phyloP scores from a whole-genome alignment of 2,329 filamentous ascomycete genomes.

The Byssothecium circinans region DNA sequence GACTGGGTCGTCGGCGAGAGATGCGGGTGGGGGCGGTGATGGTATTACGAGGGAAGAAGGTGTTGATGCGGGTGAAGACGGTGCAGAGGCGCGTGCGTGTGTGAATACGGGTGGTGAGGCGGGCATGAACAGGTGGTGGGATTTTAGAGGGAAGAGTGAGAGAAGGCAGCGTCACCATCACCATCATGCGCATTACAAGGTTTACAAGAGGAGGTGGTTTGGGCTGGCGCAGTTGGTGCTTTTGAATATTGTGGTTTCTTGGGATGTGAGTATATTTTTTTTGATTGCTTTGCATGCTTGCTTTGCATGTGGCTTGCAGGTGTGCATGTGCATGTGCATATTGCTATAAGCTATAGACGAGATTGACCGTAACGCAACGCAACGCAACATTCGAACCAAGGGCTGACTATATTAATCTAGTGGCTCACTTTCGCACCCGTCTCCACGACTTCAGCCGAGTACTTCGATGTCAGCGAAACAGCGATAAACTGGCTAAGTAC shows the following conservation, averaged over 20 bases:
- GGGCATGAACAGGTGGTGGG: no score
- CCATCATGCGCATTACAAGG: constrained; percentile 43
- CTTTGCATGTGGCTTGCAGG: no score
- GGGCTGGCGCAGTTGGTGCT: constrained; percentile 81
- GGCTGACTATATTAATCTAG: constrained; percentile 47
- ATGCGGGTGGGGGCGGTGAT: no score
- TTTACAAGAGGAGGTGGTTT: constrained; percentile 88
- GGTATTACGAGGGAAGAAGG: no score
- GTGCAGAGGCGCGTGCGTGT: no score
- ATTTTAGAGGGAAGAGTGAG: no score
- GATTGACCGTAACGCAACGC: background rate
- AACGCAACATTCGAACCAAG: no score
- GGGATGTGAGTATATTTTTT: constrained; percentile 72
- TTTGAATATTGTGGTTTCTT: constrained; percentile 90
- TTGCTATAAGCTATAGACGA: background rate
- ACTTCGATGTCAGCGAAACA: constrained; percentile 73
- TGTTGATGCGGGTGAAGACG: no score
- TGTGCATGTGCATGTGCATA: no score
- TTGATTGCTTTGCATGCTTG: background rate
- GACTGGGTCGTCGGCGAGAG: no score
- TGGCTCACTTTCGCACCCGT: constrained; percentile 93
- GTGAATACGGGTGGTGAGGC: no score
- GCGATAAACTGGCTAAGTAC: constrained; percentile 93
- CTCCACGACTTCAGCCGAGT: constrained; percentile 70
- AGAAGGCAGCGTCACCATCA: no score